Percentiles rank a stretch among this genome's conserved stretches.
Conservation (phyloP, 1,284 basidiomycete species). For the Naganishia liquefaciens region DNA sequence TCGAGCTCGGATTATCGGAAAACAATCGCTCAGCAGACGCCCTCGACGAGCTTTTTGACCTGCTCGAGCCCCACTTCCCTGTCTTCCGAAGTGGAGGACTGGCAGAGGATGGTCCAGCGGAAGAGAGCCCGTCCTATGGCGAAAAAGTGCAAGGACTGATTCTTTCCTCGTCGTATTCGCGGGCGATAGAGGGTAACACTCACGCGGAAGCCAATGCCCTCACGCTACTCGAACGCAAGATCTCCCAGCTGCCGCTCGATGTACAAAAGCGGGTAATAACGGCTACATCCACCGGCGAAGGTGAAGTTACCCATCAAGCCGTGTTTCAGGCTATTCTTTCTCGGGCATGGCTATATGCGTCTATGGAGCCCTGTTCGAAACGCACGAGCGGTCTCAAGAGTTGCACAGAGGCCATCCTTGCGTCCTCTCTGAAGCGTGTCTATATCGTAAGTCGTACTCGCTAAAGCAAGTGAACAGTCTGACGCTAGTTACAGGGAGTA, state of each 20-base stretch:
- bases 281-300: not conserved
- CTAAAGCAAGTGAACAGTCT: not conserved
- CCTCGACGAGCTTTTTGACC: conserved; percentile 38
- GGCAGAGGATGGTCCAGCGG: conserved; percentile 1
- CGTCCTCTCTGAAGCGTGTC: conserved; percentile 70
- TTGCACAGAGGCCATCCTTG: conserved; percentile 82
- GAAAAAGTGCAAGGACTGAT: conserved; percentile 50
- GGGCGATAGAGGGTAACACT: conserved; percentile 91
- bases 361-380: conserved; percentile 93
- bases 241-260: conserved; percentile 31
- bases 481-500: conserved; percentile 61
- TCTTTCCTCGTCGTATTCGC: conserved; percentile 81
- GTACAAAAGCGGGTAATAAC: not conserved
- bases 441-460: conserved; percentile 60
- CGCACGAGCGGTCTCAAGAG: conserved; percentile 83
- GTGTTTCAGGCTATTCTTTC: conserved; percentile 33
- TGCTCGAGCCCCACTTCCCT: conserved; percentile 42
- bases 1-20: conserved; percentile 40
- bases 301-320: not conserved
- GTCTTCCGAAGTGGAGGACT: conserved; percentile 33
- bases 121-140: conserved; percentile 7
- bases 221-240: conserved; percentile 64
- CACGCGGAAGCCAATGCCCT: conserved; percentile 97
- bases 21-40: no score
- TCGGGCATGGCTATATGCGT: conserved; percentile 69